phyloP scores from a whole-genome alignment of 768 basidiomycete species.

The Termitomyces sp. region DNA sequence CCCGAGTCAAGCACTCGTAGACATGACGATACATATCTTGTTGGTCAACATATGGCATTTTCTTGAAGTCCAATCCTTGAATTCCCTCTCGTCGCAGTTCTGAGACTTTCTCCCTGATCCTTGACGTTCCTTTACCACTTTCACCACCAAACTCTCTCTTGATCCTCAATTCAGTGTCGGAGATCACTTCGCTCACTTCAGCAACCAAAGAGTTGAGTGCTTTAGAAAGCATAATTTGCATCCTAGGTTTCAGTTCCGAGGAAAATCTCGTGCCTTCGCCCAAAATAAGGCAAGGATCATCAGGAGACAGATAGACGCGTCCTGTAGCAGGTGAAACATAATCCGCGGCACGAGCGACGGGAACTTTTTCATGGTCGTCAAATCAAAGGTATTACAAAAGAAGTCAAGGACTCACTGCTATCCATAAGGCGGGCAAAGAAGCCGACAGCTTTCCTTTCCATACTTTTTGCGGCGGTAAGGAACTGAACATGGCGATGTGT shows the following conservation, averaged over 20 bases:
- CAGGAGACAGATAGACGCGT: conserved; percentile 57
- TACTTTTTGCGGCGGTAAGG: conserved; percentile 84
- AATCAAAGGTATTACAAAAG: not conserved
- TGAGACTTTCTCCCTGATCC: conserved; percentile 59
- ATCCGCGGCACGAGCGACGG: conserved; percentile 90
- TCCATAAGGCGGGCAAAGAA: conserved; percentile 79
- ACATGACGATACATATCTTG: conserved; percentile 92
- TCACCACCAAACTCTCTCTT: conserved; percentile 88
- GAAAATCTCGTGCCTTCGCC: conserved; percentile 81
- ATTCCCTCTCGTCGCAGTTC: conserved; percentile 52
- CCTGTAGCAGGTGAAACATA: conserved; percentile 74
- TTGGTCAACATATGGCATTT: conserved; percentile 87
- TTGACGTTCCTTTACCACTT: conserved; percentile 63
- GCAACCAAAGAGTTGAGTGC: conserved; percentile 68
- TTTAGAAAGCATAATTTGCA: conserved; percentile 87
- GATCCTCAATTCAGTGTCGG: conserved; percentile 77
- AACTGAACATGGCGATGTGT: conserved; percentile 78
- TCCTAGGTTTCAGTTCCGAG: conserved; percentile 65
- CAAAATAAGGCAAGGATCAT: conserved; percentile 76
- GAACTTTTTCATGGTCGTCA: conserved; percentile 48
- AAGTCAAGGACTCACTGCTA: conserved; percentile 55
- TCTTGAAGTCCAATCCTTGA: conserved; percentile 72
- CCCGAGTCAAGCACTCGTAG: conserved; percentile 78
- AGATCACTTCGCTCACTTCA: conserved; percentile 84
- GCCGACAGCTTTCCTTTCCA: conserved; percentile 76